Base-by-base conservation (phyloP, 2,329 filamentous ascomycete species). In the Apiospora kogelbergensis region DNA sequence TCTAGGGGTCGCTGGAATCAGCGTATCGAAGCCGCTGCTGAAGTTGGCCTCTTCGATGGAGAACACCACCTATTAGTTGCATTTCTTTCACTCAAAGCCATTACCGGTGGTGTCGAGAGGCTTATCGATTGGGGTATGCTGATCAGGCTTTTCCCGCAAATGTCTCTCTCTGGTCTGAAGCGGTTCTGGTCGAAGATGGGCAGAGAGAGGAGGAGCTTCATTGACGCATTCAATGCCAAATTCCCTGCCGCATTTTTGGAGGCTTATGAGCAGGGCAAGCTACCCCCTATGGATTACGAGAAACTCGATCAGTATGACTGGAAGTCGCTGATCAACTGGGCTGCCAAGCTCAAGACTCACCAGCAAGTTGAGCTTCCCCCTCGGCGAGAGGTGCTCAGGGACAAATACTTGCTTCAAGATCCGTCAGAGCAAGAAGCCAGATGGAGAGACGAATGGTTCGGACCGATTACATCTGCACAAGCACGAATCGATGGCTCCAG, bases 221-320 rank as follows among this genome's bases (percentile, higher is more conserved):
- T 93, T 44, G 81, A 87, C 5, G 85, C 85, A 48, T 75, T 92
- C 60, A 89, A 88, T 6, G 81, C 84, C 6, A 86, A 88, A 64
- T 93, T 95, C 71, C 89, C 92, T 73, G 82, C 87, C 20, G 84
- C 83, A 9, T 93, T 93, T 73, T 80, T 93, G 6, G 79, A 84
- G 63, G 91, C 91, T 0, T 93, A 94, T 72, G 86, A 90, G 72
- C 83, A 82, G 1, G 85, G 86, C 10, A 84, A 90, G 70, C 72
- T 95, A 1, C 85, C 89, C 1, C 78, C 83, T 1, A 82, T 95
- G 24, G 83, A 93, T 76, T 92, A 88, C 72, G 84, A 92, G 66
- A 80, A 91, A 63, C 83, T 89, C 0, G 78, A 86, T 46, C 84
- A 85, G 1, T 93, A 93, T 70, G 90, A 95, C 75, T 94, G 93